Base-by-base conservation (phyloP, 192 early-diverging fungal species). In the Allomyces macrogynus region DNA sequence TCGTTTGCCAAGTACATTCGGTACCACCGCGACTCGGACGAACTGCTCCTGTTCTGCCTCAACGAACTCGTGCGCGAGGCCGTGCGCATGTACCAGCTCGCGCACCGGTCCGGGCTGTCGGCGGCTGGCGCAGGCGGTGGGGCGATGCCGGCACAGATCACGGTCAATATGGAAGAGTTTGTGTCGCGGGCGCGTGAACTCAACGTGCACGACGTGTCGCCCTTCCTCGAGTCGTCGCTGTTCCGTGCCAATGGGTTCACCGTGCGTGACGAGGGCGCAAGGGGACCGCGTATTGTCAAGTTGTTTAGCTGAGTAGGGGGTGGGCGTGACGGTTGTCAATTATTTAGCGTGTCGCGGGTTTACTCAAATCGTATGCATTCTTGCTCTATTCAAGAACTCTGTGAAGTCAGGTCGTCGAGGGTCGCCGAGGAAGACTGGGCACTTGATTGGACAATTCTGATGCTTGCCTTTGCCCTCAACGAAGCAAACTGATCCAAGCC, bases 1-100 rank as follows among this genome's bases (percentile, higher is more conserved):
- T 82, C 85, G 73, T 97, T 97, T 73, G 78, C 78, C 79, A 87
- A 86, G 73, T 97, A 94, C 76, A 71, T 97, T 67, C 79, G 82
- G 27, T 72, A 78, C 24, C 75, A 85, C 9, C 80, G 81, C 60
- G 91, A 96, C 74, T 80, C 83, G 71, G 82, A 87, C 65, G 90
- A 93, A 74, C 74, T 92, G 42, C 74, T 93, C 62, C 80, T 85
- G 60, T 85, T 87, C 70, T 65, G 86, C 40, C 77, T 96, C 40
- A 83, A 84, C 10, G 79, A 84, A 62, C 73, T 93, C 43, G 76
- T 87, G 40, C 80, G 78, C 62, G 90, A 93, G 67, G 81, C 86
- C 26, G 76, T 89, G 70, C 80, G 84, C 26, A 84, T 89, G 67
- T 74, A 84, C 71, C 81, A 87, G 63, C 81, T 85, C 67, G 72